Evolutionary conservation across 768 basidiomycete species (phyloP).

Genomic region (Peribolospora baueri): DNA sequence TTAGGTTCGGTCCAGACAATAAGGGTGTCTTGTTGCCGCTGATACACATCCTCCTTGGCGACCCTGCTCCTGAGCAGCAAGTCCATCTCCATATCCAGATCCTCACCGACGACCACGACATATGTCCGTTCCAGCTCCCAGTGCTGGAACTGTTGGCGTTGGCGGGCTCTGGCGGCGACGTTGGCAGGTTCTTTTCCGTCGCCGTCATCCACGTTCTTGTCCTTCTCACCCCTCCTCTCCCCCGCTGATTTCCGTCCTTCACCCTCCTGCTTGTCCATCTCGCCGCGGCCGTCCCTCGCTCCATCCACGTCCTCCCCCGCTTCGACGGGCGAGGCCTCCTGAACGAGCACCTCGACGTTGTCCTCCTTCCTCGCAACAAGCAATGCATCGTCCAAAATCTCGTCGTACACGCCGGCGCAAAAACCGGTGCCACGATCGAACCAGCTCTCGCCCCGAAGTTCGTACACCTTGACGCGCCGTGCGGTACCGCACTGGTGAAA

Average conservation of each 20-base stretch:
- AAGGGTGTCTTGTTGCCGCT: slow-evolving; percentile 46
- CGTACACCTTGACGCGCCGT: slow-evolving; percentile 47
- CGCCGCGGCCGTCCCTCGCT: slow-evolving; percentile 39
- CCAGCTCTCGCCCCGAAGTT: slow-evolving; percentile 76
- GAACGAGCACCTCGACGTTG: slow-evolving; percentile 6
- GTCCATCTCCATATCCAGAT: slow-evolving; percentile 3
- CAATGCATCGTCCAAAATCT: slow-evolving; percentile 18
- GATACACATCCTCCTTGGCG: slow-evolving; percentile 8
- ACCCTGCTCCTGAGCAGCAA: slow-evolving; percentile 1
- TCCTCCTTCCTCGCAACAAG: slow-evolving; percentile 19
- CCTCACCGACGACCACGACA: slow-evolving; percentile 22
- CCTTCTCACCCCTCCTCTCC: background rate
- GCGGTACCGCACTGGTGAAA: background rate
- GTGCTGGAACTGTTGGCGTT: slow-evolving; percentile 1
- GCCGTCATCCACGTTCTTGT: background rate
- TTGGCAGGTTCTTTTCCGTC: background rate
- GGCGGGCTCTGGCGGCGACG: background rate
- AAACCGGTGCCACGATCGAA: slow-evolving; percentile 90
- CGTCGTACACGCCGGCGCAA: slow-evolving; percentile 41
- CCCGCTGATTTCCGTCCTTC: too few relatives aligned
- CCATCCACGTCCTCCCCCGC: slow-evolving; percentile 50
- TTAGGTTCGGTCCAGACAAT: slow-evolving; percentile 98
- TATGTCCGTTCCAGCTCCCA: slow-evolving; percentile 18
- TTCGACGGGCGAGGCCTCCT: background rate
- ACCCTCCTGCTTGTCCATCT: background rate